phyloP scores from a whole-genome alignment of 768 basidiomycete genomes.

The Vararia minispora region DNA sequence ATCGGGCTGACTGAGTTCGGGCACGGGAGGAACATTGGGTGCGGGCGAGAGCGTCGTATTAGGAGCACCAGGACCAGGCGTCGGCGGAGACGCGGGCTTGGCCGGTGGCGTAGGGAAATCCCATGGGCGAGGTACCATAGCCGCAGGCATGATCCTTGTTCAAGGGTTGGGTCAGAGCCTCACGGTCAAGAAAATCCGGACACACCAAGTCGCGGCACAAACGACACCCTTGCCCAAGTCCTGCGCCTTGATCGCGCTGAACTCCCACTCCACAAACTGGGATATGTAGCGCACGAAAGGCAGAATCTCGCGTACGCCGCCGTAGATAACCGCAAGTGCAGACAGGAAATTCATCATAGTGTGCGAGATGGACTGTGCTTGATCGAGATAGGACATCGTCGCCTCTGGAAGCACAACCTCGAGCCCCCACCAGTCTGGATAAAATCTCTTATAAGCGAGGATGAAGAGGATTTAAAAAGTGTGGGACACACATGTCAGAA shows the following conservation, averaged over 20 bases:
- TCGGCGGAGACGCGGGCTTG: not conserved
- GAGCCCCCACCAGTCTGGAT: slow-evolving; percentile 82
- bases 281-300: slow-evolving; percentile 79
- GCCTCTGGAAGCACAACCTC: slow-evolving; percentile 70
- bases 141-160: slow-evolving; percentile 65
- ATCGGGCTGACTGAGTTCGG: no score
- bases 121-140: slow-evolving; percentile 72
- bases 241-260: slow-evolving; percentile 46
- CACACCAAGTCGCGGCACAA: slow-evolving; percentile 81
- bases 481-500: slow-evolving; percentile 57
- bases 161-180: not conserved
- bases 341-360: slow-evolving; percentile 67
- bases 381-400: slow-evolving; percentile 45
- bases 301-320: slow-evolving; percentile 71
- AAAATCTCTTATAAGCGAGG: slow-evolving; percentile 3
- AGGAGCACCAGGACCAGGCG: not conserved
- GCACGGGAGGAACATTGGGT: not conserved
- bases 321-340: slow-evolving; percentile 54
- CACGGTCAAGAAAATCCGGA: not conserved
- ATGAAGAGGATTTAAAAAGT: not conserved
- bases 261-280: slow-evolving; percentile 72
- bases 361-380: slow-evolving; percentile 46
- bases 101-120: slow-evolving; percentile 45
- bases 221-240: slow-evolving; percentile 71
- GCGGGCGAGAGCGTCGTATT: not conserved